A percentile compares a stretch with the other conserved stretches of the same genome.
These are phyloP conservation scores for Trichosporon sp. DNA, from an alignment of 1,284 basidiomycete species.

Conservation along the genomic window DNA sequence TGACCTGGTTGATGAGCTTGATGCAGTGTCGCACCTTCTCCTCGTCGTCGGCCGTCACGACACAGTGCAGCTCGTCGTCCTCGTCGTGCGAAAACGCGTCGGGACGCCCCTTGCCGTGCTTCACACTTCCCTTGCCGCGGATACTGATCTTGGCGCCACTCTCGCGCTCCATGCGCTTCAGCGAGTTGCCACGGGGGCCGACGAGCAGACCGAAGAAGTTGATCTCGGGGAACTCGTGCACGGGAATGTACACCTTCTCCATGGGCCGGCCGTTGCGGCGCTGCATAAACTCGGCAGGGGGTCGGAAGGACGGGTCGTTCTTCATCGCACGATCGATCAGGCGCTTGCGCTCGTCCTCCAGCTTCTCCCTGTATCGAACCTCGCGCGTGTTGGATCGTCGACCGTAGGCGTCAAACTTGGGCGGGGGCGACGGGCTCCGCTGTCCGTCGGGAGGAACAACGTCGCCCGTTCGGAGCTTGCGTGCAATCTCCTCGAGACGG, in stretches of 20 bases:
- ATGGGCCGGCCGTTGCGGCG: constrained; percentile 85
- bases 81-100: constrained; percentile 93
- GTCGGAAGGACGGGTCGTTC: constrained; percentile 94
- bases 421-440: constrained; percentile 92
- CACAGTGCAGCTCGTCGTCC: constrained; percentile 98
- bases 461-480: constrained; percentile 89
- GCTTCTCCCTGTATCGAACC: constrained; percentile 94
- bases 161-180: constrained; percentile 99
- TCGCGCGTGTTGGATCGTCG: constrained; percentile 97
- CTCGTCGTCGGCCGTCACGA: constrained; percentile 89
- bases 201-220: constrained; percentile 99
- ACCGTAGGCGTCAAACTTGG: constrained; percentile 95
- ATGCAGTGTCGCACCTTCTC: constrained; percentile 91
- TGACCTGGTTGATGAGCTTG: constrained; percentile 93
- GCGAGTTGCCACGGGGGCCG: constrained; percentile 95
- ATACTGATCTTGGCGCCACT: constrained; percentile 98
- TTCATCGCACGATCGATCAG: constrained; percentile 96
- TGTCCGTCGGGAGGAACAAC: constrained; percentile 95
- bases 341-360: constrained; percentile 92
- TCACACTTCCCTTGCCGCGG: constrained; percentile 96
- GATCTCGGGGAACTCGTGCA: constrained; percentile 99
- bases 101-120: constrained; percentile 93
- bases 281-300: constrained; percentile 81
- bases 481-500: constrained; percentile 94
- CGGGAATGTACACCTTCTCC: constrained; percentile 98